Evolutionary conservation across 768 basidiomycete genomes (phyloP), one percentile per base, ranked within the genome.

Genomic region (Serpula lacrymans): DNA sequence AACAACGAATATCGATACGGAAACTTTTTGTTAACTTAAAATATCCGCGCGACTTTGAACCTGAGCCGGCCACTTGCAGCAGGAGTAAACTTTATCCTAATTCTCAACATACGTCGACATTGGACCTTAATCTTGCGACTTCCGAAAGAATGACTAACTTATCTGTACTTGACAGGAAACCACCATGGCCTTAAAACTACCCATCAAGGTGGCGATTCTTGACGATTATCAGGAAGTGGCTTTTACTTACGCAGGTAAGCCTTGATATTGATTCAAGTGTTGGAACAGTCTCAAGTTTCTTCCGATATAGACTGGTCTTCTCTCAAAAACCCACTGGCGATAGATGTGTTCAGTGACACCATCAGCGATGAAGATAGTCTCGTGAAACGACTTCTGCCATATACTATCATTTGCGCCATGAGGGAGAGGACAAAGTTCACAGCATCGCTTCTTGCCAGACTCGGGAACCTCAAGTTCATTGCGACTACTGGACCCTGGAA

Each of bases 381-480:
- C 2, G 71, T 69, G 7, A 51, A 68, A 28, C 65, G 78, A 38
- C 64, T 84, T 29, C 49, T 67, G 34, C 64, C 69, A 2, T 82
- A 76, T 55, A 57, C 74, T 5, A 70, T 86, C 30, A 66, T 84
- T 16, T 78, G 76, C 53, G 69, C 80, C 3, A 84, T 84, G 81
- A 66, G 82, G 37, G 83, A 84, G 49, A 65, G 83, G 22, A 84
- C 82, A 0, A 75, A 72, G 41, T 75, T 86, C 51, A 54, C 67
- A 6, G 55, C 63, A 5, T 60, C 69, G 1, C 47, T 82, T 8
- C 53, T 86, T 31, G 72, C 72, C 39, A 65, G 67, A 31, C 63
- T 86, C 24, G 81, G 81, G 6, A 77, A 77, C 34, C 67, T 86
- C 31, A 70, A 67, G 63, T 59, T 82, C 17, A 68, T 86, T 38